Conservation (phyloP, 2,329 filamentous ascomycete species). For the Ampelomyces quisqualis region DNA sequence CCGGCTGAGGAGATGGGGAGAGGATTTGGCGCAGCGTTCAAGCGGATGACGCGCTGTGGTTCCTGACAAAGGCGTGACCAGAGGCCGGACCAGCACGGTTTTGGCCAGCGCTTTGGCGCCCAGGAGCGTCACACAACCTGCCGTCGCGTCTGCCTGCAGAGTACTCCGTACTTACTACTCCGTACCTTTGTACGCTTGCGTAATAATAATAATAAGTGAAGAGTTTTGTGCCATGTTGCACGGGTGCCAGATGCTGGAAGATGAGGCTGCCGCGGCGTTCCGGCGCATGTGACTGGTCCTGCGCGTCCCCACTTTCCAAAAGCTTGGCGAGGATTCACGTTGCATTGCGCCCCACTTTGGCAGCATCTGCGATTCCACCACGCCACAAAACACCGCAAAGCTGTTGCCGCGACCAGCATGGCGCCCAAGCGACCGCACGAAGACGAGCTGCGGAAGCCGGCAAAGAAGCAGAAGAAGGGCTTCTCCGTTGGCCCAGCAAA, state of each 20-base stretch:
- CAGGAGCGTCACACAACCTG: constrained; percentile 31
- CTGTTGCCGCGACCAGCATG: constrained; percentile 49
- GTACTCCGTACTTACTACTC: too few species aligned
- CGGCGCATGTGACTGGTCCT: constrained; percentile 11
- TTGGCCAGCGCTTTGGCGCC: constrained; percentile 17
- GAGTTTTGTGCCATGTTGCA: not conserved
- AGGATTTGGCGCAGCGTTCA: too few species aligned
- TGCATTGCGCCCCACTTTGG: constrained; percentile 6
- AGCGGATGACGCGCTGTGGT: constrained; percentile 35
- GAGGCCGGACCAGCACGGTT: constrained; percentile 19
- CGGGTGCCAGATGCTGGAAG: constrained; percentile 9
- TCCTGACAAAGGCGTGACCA: constrained; percentile 25
- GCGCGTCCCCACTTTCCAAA: constrained; percentile 18
- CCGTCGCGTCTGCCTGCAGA: too few species aligned
- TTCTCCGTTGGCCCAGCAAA: constrained; percentile 89
- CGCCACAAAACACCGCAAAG: not conserved
- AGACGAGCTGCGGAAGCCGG: constrained; percentile 35
- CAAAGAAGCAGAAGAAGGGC: constrained; percentile 62
- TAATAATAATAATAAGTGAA: constrained; percentile 7
- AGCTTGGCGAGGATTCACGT: constrained; percentile 20
- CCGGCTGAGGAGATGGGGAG: constrained; percentile 18
- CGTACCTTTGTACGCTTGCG: too few species aligned
- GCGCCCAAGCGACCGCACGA: constrained; percentile 60
- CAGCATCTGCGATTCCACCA: constrained; percentile 2
- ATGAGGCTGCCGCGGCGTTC: constrained; percentile 10